Conservation (phyloP, 192 early-diverging fungal genomes). For the Thamnidium elegans region DNA sequence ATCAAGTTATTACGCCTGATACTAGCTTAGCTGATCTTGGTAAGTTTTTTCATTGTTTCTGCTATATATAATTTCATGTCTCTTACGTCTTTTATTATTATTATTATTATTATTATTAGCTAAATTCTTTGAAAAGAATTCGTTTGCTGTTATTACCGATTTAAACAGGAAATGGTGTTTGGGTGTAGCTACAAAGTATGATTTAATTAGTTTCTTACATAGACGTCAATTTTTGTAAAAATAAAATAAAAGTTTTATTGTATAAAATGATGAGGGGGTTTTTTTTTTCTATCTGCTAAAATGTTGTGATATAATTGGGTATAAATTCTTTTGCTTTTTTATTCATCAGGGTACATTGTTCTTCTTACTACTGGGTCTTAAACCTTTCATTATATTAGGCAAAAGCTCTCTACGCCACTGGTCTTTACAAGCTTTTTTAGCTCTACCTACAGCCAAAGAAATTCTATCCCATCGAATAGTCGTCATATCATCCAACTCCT, state of each 20-base stretch:
- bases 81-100: background rate
- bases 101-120: conserved; percentile 31
- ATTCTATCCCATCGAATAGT: conserved; percentile 31
- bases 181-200: conserved; percentile 76
- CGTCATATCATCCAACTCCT: conserved; percentile 28
- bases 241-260: background rate
- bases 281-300: too few relatives aligned
- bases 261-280: background rate
- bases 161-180: conserved; percentile 74
- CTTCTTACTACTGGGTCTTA: conserved; percentile 3
- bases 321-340: background rate
- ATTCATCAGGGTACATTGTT: too few relatives aligned
- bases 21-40: conserved; percentile 73
- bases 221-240: conserved; percentile 45
- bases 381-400: conserved; percentile 19
- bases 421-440: conserved; percentile 38
- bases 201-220: conserved; percentile 68
- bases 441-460: conserved; percentile 22
- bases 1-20: conserved; percentile 76
- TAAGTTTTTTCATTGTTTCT: conserved; percentile 8
- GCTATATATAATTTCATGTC: background rate
- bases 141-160: conserved; percentile 83
- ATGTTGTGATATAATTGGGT: background rate
- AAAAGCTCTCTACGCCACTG: conserved; percentile 34
- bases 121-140: conserved; percentile 79